Evolutionary conservation across 202 grass and related monocot genomes (phyloP).

Genomic region (Zizania palustris): DNA sequence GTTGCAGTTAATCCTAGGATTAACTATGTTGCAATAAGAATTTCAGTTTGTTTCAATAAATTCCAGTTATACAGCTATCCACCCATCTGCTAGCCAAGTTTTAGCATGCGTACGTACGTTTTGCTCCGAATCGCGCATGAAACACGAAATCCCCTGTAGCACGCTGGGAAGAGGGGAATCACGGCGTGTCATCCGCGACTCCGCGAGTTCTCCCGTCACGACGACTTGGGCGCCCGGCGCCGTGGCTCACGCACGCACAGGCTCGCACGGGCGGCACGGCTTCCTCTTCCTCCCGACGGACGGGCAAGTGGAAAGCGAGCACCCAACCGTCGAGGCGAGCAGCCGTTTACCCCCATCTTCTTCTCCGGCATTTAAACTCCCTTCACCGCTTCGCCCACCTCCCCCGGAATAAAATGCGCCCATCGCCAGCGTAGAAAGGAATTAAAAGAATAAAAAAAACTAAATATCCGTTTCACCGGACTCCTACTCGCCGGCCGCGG

Average conservation of each 20-base stretch:
- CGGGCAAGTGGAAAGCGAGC: background rate
- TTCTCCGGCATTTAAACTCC: constrained; percentile 43
- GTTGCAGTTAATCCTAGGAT: too few species aligned
- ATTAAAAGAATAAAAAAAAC: constrained; percentile 25
- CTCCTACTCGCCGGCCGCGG: constrained; percentile 40
- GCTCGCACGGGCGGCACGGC: background rate
- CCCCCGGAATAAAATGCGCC: constrained; percentile 31
- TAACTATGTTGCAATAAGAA: too few species aligned
- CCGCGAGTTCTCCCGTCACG: background rate
- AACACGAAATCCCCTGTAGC: background rate
- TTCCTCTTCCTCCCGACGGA: background rate
- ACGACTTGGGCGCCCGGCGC: too few species aligned
- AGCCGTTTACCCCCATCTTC: constrained; percentile 22
- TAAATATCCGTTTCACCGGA: constrained; percentile 27
- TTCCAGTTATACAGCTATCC: too few species aligned
- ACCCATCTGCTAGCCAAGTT: too few species aligned
- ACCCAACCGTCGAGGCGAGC: constrained; percentile 4
- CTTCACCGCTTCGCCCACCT: constrained; percentile 12
- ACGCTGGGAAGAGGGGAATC: background rate
- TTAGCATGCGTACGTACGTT: too few species aligned
- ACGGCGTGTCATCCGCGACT: background rate
- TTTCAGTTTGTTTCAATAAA: too few species aligned
- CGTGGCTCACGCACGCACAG: background rate
- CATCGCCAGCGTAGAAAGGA: constrained; percentile 8
- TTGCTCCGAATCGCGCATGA: too few species aligned